Percentiles rank a stretch among this genome's conserved stretches.
phyloP scores from a whole-genome alignment of 2,329 filamentous ascomycete species.

The Colletotrichum ledebouriae region DNA sequence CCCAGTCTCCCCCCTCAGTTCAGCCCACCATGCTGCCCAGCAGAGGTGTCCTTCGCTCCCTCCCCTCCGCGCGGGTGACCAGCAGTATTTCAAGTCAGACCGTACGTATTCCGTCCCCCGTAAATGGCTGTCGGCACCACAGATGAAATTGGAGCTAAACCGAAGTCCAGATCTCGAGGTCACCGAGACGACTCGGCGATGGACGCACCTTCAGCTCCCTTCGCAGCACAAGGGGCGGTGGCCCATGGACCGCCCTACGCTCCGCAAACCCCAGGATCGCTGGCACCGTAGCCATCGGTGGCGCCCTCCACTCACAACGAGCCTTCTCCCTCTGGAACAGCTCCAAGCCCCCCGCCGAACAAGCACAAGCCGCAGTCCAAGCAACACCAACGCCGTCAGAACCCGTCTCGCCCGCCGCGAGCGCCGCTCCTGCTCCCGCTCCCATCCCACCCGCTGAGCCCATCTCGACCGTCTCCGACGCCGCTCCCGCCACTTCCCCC shows the following conservation, averaged over 20 bases:
- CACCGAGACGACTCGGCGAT: conserved; percentile 50
- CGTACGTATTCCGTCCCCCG: conserved; percentile 44
- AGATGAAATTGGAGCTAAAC: conserved; percentile 14
- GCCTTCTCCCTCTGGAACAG: conserved; percentile 42
- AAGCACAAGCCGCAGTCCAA: conserved; percentile 40
- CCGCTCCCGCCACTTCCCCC: conserved; percentile 33
- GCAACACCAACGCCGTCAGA: conserved; percentile 39
- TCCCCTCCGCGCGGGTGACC: conserved; percentile 52
- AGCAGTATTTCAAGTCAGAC: conserved; percentile 46
- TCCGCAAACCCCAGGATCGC: conserved; percentile 23
- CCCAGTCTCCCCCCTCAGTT: conserved; percentile 36
- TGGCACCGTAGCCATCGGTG: conserved; percentile 50
- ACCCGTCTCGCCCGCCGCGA: conserved; percentile 21
- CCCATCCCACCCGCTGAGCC: conserved; percentile 50
- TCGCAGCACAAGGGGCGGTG: conserved; percentile 17
- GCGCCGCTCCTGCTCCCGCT: conserved; percentile 33
- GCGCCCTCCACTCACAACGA: conserved; percentile 41
- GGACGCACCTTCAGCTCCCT: conserved; percentile 52
- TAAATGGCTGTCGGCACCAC: background rate
- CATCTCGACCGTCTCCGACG: conserved; percentile 29
- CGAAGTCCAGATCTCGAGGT: conserved; percentile 40
- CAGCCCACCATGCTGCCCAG: conserved; percentile 59
- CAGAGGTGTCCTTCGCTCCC: conserved; percentile 58
- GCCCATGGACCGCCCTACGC: conserved; percentile 31
- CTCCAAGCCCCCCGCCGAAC: conserved; percentile 37